phyloP scores from a whole-genome alignment of 495 filamentous ascomycete genomes.

The Penicillium fimorum region DNA sequence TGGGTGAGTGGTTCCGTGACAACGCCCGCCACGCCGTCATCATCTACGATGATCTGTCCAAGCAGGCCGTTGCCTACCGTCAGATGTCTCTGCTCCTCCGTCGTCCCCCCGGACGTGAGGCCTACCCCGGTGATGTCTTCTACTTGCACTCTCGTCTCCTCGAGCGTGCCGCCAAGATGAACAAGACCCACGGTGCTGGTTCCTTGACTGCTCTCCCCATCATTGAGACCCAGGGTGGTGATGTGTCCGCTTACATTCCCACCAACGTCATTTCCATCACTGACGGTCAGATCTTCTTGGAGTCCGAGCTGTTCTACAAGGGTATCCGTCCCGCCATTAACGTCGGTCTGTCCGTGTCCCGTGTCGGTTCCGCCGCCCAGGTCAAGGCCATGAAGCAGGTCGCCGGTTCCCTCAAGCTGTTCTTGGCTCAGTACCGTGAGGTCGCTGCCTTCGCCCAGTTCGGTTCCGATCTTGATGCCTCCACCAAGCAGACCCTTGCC shows the following conservation, averaged over 20 bases:
- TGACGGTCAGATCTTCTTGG: conserved; percentile 99
- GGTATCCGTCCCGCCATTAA: conserved; percentile 99
- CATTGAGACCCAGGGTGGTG: conserved; percentile 99
- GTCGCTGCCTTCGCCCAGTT: conserved; percentile 99
- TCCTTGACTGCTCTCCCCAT: conserved; percentile 96
- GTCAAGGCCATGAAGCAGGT: conserved; percentile 99
- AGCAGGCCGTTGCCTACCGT: conserved; percentile 99
- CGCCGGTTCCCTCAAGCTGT: conserved; percentile 98
- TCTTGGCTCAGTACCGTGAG: conserved; percentile 99
- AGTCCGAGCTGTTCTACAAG: conserved; percentile 99
- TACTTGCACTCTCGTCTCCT: conserved; percentile 99
- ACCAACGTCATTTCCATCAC: conserved; percentile 99
- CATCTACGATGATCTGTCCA: conserved; percentile 95
- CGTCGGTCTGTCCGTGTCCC: conserved; percentile 99
- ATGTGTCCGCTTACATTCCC: conserved; percentile 99
- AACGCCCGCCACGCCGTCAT: conserved; percentile 90
- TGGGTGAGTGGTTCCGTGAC: conserved; percentile 90
- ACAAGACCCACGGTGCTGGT: conserved; percentile 90
- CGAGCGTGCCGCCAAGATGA: conserved; percentile 99
- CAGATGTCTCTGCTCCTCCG: conserved; percentile 99
- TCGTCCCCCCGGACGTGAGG: conserved; percentile 99
- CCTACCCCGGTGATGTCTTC: conserved; percentile 99
- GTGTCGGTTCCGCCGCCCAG: conserved; percentile 99
- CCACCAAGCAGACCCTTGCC: conserved; percentile 97
- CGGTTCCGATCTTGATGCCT: conserved; percentile 98